Evolutionary conservation across 345 rosid species (phyloP).

Genomic region (Mangifera indica): DNA sequence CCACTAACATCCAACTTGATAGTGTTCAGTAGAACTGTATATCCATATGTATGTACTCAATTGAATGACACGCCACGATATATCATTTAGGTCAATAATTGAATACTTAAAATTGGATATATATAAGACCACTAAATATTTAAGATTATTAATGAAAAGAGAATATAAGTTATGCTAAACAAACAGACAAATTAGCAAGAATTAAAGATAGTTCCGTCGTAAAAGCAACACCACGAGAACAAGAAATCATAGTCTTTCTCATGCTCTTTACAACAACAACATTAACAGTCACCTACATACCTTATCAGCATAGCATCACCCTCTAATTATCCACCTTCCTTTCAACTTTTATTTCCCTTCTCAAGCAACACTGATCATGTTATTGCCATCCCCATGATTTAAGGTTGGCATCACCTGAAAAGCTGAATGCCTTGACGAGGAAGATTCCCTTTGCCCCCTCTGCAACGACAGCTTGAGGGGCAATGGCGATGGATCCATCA

Average conservation of each 20-base stretch:
- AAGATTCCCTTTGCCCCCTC: slow-evolving; percentile 42
- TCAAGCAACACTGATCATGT: slow-evolving; percentile 67
- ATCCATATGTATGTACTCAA: no score
- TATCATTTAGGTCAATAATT: no score
- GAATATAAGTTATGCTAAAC: not conserved
- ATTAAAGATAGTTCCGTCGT: slow-evolving; percentile 5
- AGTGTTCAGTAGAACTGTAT: no score
- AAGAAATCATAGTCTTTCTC: slow-evolving; percentile 18
- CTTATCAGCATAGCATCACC: slow-evolving; percentile 1
- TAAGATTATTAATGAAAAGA: not conserved
- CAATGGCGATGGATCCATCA: slow-evolving; percentile 36
- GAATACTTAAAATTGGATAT: no score
- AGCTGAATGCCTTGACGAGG: slow-evolving; percentile 37
- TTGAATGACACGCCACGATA: no score
- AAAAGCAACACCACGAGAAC: slow-evolving; percentile 16
- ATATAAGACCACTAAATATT: no score
- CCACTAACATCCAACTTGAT: slow-evolving; percentile 8
- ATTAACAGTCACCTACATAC: slow-evolving; percentile 33
- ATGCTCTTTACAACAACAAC: slow-evolving; percentile 50
- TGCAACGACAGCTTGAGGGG: slow-evolving; percentile 62
- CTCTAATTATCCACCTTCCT: slow-evolving; percentile 26
- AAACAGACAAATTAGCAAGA: slow-evolving; percentile 26
- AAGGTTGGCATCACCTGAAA: slow-evolving; percentile 53
- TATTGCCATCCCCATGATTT: slow-evolving; percentile 62
- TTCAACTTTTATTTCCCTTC: not conserved